phyloP scores from a whole-genome alignment of 2,329 filamentous ascomycete genomes.

The Tolypocladium cylindrosporum region DNA sequence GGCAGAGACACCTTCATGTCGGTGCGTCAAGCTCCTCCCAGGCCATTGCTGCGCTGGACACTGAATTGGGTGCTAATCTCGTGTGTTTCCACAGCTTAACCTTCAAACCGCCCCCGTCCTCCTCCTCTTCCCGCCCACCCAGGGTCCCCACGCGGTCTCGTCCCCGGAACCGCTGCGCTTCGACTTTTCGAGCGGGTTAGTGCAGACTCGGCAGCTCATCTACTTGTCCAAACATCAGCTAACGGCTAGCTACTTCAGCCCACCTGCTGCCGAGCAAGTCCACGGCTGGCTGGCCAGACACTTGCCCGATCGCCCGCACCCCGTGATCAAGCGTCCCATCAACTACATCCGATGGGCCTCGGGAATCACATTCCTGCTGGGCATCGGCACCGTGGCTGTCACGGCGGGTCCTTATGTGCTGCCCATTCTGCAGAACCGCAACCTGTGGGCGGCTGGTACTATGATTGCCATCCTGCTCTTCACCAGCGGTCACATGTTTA shows the following conservation, averaged over 20 bases:
- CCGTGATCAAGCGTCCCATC: conserved; percentile 69
- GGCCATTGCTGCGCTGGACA: background rate
- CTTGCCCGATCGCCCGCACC: conserved; percentile 68
- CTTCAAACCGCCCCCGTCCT: conserved; percentile 92
- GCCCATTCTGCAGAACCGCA: conserved; percentile 79
- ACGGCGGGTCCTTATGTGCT: conserved; percentile 70
- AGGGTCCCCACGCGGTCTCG: conserved; percentile 65
- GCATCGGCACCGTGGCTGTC: conserved; percentile 55
- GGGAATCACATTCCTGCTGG: conserved; percentile 58
- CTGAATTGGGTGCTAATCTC: background rate
- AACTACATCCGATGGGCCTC: conserved; percentile 73
- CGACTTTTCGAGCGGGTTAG: conserved; percentile 76
- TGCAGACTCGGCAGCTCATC: conserved; percentile 1
- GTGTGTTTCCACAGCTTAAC: conserved; percentile 53
- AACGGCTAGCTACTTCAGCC: conserved; percentile 33
- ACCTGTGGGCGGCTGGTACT: conserved; percentile 85
- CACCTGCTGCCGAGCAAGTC: conserved; percentile 65
- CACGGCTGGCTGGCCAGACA: conserved; percentile 72
- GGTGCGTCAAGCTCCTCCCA: conserved; percentile 38
- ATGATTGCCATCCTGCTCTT: conserved; percentile 86
- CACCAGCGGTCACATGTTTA: conserved; percentile 98
- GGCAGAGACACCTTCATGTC: conserved; percentile 80
- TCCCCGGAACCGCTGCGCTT: conserved; percentile 64
- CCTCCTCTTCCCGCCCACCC: conserved; percentile 76
- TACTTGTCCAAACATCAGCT: background rate